phyloP scores from a whole-genome alignment of 2,329 filamentous ascomycete species.

The Aureobasidium pullulans region DNA sequence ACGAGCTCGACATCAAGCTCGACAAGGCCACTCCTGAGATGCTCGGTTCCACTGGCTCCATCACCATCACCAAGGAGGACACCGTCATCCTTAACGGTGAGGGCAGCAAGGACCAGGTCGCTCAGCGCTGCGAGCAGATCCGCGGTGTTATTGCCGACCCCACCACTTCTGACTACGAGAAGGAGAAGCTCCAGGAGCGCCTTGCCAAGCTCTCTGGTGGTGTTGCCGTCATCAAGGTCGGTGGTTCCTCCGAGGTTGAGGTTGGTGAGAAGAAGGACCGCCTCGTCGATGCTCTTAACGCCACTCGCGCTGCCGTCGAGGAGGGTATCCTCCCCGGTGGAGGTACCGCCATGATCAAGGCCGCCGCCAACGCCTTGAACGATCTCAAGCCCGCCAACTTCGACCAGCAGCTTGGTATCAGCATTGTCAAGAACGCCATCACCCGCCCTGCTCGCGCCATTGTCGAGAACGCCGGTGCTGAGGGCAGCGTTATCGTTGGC shows the following conservation, averaged over 20 bases:
- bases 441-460: constrained; percentile 90
- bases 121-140: constrained; percentile 98
- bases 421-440: constrained; percentile 96
- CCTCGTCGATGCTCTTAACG: constrained; percentile 96
- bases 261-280: constrained; percentile 99
- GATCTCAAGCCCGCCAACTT: constrained; percentile 88
- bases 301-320: constrained; percentile 95
- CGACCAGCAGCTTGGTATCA: constrained; percentile 97
- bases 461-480: constrained; percentile 93
- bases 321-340: constrained; percentile 98
- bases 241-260: constrained; percentile 94
- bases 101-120: constrained; percentile 85
- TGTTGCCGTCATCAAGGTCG: constrained; percentile 99
- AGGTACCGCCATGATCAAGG: constrained; percentile 97
- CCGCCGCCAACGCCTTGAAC: constrained; percentile 77
- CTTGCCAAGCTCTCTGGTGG: constrained; percentile 98
- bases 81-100: constrained; percentile 98
- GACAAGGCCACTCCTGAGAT: constrained; percentile 95
- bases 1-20: constrained; percentile 97
- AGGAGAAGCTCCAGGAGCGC: constrained; percentile 99
- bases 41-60: constrained; percentile 93
- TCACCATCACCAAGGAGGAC: constrained; percentile 99
- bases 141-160: constrained; percentile 92
- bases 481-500: constrained; percentile 93
- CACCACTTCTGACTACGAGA: constrained; percentile 96